Base-by-base conservation (phyloP, 768 basidiomycete genomes). In the Hericium erinaceus region DNA sequence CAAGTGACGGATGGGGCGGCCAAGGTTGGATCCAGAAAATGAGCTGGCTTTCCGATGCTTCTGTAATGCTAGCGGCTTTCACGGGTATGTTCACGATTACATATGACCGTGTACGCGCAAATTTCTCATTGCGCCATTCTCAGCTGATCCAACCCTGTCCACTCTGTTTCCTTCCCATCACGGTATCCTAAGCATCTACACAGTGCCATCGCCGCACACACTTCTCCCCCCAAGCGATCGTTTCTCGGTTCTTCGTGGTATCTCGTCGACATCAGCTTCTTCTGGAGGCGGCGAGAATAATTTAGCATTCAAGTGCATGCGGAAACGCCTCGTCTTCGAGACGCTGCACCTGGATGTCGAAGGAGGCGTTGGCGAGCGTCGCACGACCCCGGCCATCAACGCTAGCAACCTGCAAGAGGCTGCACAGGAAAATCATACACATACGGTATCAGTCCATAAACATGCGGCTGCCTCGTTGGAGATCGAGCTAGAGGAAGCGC, bases 251-350 rank as follows among this genome's bases (percentile, higher is more conserved):
- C 77, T 99, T 48, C 85, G 95, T 11, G 94, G 92, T 12, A 74
- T 95, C 51, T 80, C 80, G 48, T 78, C 80, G 2, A 77, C 81
- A 22, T 73, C 77, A 16, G 72, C 68, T 39, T 73, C 73, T 2
- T 73, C 72, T 12, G 78, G 79, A 7, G 83, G 83, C n/a, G 89
- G 94, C 8, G 95, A 98, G 69, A 98, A 98, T 72, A 98, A 98
- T 65, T 78, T 99, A 8, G 93, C 89, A 12, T 99, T 98, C 79
- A 89, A 86, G 68, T 89, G 91, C 66, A 97, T 86, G 65, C 77
- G 95, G 64, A 92, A 89, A 67, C 75, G 92, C 52, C 77, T 98
- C 57, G 74, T 95, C 20, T 82, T 98, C 64, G 95, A 98, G 74
- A 98, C 93, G 24, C 74, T 98, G 58, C 92, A 95, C 70, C 75